A percentile compares a stretch with the other conserved stretches of the same genome.
Evolutionary conservation across 805 yeast species (phyloP).

Genomic region (Maudiozyma saulgeensis): DNA sequence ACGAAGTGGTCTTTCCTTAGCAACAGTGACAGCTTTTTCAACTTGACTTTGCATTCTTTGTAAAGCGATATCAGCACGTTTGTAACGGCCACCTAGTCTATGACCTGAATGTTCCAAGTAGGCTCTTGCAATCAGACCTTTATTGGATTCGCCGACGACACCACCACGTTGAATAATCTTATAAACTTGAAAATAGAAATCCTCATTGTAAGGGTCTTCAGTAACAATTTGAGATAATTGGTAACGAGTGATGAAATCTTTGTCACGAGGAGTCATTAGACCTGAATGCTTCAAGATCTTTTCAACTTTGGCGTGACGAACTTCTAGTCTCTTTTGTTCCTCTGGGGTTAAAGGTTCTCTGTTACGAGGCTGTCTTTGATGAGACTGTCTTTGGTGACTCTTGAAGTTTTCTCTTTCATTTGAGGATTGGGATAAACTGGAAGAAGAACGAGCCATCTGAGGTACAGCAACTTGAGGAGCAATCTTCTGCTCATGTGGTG

Average conservation of each 20-base stretch:
- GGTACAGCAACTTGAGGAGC: constrained; percentile 15
- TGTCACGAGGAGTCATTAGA: constrained; percentile 94
- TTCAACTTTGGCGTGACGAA: constrained; percentile 65
- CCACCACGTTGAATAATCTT: constrained; percentile 55
- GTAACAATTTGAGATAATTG: constrained; percentile 93
- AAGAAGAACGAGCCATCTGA: constrained; percentile 2
- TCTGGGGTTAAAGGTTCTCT: constrained; percentile 50
- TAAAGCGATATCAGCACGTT: constrained; percentile 80
- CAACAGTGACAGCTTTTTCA: constrained; percentile 90
- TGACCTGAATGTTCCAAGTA: constrained; percentile 88
- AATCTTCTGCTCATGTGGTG: not conserved
- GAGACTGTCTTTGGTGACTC: constrained; percentile 2
- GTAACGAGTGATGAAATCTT: constrained; percentile 87
- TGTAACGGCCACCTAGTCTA: constrained; percentile 74
- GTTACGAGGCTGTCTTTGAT: constrained; percentile 18
- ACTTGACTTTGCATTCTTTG: constrained; percentile 98
- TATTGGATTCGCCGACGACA: constrained; percentile 35
- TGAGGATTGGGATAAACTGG: not conserved
- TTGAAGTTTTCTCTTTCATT: not conserved
- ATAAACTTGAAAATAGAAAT: constrained; percentile 89
- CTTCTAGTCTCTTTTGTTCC: constrained; percentile 56
- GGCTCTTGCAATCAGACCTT: constrained; percentile 82
- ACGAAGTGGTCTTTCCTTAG: constrained; percentile 74
- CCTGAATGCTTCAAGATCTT: constrained; percentile 78
- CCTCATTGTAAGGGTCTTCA: constrained; percentile 95